Evolutionary conservation across 1,139 yeast species (phyloP).

Genomic region (Candida pseudoviswanathii): DNA sequence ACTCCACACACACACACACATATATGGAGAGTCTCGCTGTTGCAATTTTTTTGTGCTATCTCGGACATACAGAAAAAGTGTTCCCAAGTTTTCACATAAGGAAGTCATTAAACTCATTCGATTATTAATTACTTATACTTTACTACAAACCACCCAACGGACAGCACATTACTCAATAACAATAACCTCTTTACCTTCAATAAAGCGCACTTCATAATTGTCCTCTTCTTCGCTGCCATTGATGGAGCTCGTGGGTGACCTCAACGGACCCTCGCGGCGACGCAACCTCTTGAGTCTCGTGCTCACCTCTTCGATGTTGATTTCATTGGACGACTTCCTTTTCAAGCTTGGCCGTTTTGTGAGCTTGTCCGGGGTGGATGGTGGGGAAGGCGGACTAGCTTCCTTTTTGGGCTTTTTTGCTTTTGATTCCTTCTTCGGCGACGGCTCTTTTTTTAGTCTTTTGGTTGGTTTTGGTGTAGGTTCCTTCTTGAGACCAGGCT

Average conservation of each 20-base stretch:
- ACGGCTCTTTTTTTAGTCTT: slow-evolving; percentile 14
- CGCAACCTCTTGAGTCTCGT: slow-evolving; percentile 18
- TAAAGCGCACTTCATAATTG: not conserved
- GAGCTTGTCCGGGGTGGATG: slow-evolving; percentile 22
- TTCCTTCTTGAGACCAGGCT: slow-evolving; percentile 9
- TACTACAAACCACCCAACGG: not conserved
- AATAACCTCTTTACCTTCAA: slow-evolving; percentile 3
- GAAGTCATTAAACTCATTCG: not conserved
- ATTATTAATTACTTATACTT: not conserved
- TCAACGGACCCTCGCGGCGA: slow-evolving; percentile 26
- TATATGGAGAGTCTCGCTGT: not conserved
- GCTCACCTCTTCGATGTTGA: not conserved
- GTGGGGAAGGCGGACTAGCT: slow-evolving; percentile 21
- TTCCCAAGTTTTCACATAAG: not conserved
- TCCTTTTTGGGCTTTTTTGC: not conserved
- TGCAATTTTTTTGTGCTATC: not conserved
- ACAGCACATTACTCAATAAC: slow-evolving; percentile 1
- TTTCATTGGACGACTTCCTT: slow-evolving; percentile 16
- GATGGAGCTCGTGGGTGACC: slow-evolving; percentile 3
- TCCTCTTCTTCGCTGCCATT: slow-evolving; percentile 9
- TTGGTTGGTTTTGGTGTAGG: slow-evolving; percentile 6
- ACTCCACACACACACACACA: too few species aligned
- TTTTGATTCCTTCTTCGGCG: slow-evolving; percentile 9
- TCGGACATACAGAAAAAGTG: not conserved
- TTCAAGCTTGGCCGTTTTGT: slow-evolving; percentile 20